Evolutionary conservation across 768 basidiomycete species (phyloP).

Genomic region (Crucibulum laeve): DNA sequence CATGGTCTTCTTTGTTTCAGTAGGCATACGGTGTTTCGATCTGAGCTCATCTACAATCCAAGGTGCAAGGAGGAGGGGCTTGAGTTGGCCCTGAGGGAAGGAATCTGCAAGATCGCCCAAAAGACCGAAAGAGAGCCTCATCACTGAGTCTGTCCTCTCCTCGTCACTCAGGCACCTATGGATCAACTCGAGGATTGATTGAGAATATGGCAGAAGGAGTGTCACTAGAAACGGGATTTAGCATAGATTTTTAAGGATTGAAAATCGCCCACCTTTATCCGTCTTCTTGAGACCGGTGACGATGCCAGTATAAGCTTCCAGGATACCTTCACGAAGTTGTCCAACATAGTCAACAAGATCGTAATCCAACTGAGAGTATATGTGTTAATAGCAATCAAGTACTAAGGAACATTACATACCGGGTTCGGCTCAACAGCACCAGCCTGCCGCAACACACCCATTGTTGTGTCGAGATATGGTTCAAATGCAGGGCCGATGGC

Average conservation of each 20-base stretch:
- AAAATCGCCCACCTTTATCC: conserved; percentile 52
- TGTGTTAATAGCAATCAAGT: conserved; percentile 4
- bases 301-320: conserved; percentile 96
- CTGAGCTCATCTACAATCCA: conserved; percentile 79
- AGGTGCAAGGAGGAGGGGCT: conserved; percentile 69
- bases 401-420: conserved; percentile 36
- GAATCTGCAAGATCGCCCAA: conserved; percentile 91
- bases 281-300: conserved; percentile 87
- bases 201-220: conserved; percentile 66
- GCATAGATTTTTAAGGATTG: conserved; percentile 5
- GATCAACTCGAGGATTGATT: conserved; percentile 74
- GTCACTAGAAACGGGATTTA: conserved; percentile 22
- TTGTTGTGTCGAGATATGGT: conserved; percentile 86
- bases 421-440: conserved; percentile 85
- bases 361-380: conserved; percentile 58
- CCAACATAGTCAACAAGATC: conserved; percentile 92
- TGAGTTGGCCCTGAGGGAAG: conserved; percentile 79
- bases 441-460: conserved; percentile 89
- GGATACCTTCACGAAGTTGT: conserved; percentile 87
- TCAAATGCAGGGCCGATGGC: conserved; percentile 85
- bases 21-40: conserved; percentile 65
- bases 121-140: conserved; percentile 77
- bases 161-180: conserved; percentile 77
- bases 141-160: conserved; percentile 74
- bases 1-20: conserved; percentile 83